A percentile compares a stretch with the other conserved stretches of the same genome.
Conservation (phyloP, 805 yeast genomes). For the Metschnikowia amazonensis region DNA sequence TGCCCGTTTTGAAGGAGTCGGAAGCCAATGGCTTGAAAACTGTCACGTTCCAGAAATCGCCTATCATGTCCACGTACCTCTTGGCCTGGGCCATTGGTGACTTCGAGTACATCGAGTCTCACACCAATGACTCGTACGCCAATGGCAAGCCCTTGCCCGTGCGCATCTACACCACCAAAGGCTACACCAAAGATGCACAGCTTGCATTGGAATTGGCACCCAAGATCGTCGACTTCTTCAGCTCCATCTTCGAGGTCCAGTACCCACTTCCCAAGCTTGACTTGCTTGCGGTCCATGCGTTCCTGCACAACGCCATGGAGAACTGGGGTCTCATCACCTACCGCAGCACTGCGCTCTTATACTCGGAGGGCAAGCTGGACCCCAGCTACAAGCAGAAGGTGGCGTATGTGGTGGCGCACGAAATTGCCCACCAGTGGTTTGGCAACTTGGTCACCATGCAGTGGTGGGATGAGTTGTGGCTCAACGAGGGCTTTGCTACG, state of each 20-base stretch:
- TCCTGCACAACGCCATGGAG: constrained; percentile 87
- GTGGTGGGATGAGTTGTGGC: constrained; percentile 93
- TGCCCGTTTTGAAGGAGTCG: constrained; percentile 30
- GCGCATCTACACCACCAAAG: constrained; percentile 51
- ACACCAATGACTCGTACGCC: constrained; percentile 36
- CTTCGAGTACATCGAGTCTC: constrained; percentile 49
- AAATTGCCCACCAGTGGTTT: constrained; percentile 89
- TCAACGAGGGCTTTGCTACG: constrained; percentile 88
- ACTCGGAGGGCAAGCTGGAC: constrained; percentile 44
- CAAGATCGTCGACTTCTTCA: constrained; percentile 48
- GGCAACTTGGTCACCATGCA: constrained; percentile 88
- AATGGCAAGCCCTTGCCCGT: constrained; percentile 44
- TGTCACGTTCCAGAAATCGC: constrained; percentile 44
- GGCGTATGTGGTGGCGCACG: constrained; percentile 80
- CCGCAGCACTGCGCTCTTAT: constrained; percentile 52
- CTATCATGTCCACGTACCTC: constrained; percentile 53
- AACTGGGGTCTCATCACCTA: constrained; percentile 80
- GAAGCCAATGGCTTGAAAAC: constrained; percentile 16
- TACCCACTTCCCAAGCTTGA: constrained; percentile 83
- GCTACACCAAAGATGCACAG: constrained; percentile 43
- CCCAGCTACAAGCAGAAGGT: constrained; percentile 61
- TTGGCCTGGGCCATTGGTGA: constrained; percentile 59
- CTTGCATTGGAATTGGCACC: constrained; percentile 48
- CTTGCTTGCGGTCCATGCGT: constrained; percentile 72
- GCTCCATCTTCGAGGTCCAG: constrained; percentile 44